Conservation (phyloP, 306 rosid species). For the Spatholobus suberectus region DNA sequence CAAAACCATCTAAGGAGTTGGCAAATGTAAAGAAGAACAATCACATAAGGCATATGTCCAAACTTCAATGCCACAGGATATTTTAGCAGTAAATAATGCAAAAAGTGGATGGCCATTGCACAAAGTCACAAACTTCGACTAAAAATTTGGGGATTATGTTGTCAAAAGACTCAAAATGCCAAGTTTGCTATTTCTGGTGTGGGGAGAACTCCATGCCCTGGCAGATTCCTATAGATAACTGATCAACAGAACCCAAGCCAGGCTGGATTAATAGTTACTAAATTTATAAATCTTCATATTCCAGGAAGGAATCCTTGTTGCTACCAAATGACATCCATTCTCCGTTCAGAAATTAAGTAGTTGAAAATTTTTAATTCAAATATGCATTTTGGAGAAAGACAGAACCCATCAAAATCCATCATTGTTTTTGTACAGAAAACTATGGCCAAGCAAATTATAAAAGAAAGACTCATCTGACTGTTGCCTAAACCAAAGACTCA, state of each 20-base stretch:
- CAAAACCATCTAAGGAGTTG: background rate
- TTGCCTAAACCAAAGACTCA: background rate
- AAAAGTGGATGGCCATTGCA: background rate
- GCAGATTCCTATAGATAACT: background rate
- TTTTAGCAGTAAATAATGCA: background rate
- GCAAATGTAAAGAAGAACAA: background rate
- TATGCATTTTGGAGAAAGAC: background rate
- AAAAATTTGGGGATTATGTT: background rate
- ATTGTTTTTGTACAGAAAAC: background rate
- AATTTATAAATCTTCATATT: background rate
- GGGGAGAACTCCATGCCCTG: background rate
- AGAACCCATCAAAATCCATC: background rate
- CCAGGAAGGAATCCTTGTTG: background rate
- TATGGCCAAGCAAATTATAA: background rate
- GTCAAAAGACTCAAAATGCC: background rate
- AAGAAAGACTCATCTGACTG: background rate
- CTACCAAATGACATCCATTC: conserved; percentile 14
- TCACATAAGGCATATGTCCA: too few species aligned
- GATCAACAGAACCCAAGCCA: background rate
- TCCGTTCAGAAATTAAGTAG: background rate
- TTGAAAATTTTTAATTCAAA: background rate
- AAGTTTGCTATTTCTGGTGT: background rate
- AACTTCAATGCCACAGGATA: background rate
- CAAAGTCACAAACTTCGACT: background rate
- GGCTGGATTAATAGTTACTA: background rate